Base-by-base conservation (phyloP, 1,284 basidiomycete genomes). In the Irpex rosettiformis region DNA sequence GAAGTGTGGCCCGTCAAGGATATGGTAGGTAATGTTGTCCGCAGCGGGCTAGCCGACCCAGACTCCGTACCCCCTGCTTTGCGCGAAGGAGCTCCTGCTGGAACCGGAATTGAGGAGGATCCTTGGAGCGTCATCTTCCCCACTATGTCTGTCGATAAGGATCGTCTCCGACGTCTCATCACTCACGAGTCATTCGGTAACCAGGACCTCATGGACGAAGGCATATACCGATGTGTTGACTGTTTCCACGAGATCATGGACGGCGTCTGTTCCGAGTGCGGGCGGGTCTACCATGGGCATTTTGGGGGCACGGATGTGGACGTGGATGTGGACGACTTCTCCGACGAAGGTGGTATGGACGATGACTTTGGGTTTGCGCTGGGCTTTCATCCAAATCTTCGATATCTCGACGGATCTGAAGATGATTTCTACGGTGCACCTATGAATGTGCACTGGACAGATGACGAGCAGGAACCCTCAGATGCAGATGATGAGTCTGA, bases 171-270 rank as follows among this genome's bases (percentile, higher is more conserved):
- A n/a, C n/a, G n/a, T n/a, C n/a, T n/a, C n/a, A n/a, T n/a, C n/a
- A n/a, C n/a, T n/a, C n/a, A 65, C 69, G 64, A 66, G 33, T 69
- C 55, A 72, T 70, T 84, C 64, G 88, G 88, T 0, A 80, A 86
- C 72, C 79, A 79, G 54, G 89, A 92, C 64, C 77, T 74, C 10
- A 86, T 89, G 64, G 89, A 91, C 61, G 84, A 81, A 6, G 84
- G 83, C 0, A 79, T 91, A 5, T 86, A 82, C 64, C 79, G 89
- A n/a, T 92, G 89, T 66, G 66, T 84, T 10, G 83, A 85, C 43
- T 91, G 89, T 65, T 78, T 83, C 76, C 84, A 91, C 67, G 89
- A 92, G 72, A 85, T 92, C 59, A 84, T 79, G 79, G 80, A 77
- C 59, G 86, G 85, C 1, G 66, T 75, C 13, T 92, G 89, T 67